Evolutionary conservation across 1,284 basidiomycete genomes (phyloP), one percentile per base, ranked within the genome.

Genomic region (Meripilus lineatus): DNA sequence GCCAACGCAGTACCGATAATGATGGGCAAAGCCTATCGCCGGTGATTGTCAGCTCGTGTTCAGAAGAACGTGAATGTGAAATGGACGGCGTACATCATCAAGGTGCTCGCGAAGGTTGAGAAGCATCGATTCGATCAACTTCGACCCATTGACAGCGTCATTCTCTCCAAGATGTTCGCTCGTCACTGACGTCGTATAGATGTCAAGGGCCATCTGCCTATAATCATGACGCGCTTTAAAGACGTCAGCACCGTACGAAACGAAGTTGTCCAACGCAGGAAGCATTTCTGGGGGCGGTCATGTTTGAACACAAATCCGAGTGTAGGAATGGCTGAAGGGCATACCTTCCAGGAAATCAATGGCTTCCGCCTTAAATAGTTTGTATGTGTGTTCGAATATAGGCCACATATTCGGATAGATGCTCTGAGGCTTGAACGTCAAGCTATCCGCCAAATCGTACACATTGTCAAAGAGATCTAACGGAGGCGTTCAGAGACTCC

Each of bases 261-360:
- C 74, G 62, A 92, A 90, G 71, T 95, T 95, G 70, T 93, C 90
- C 44, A 95, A 67, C 3, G 87, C 83, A 6, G 89, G 87, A 34
- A 93, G 74, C 89, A 93, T 93, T 62, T 95, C 92, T 87, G 55
- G 7, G 14, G n/a, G n/a, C n/a, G n/a, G n/a, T n/a, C n/a, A n/a
- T n/a, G n/a, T 22, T 10, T 33, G 5, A 5, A 13, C 30, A 40
- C 49, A 30, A 35, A 26, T 2, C 35, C 23, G 24, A 23, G 38
- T 21, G 17, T 36, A 37, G 40, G 3, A 14, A 25, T 20, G 32
- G 5, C 18, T 15, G 20, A 42, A 44, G 45, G 24, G 32, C 70
- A 38, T 44, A 84, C 87, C 88, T 52, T 90, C 86, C 44, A 92
- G 71, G 71, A 91, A 94, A 65, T 93, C 91, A 33, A 89, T 70